Base-by-base conservation (phyloP, 805 yeast species). In the Candida ulmi region DNA sequence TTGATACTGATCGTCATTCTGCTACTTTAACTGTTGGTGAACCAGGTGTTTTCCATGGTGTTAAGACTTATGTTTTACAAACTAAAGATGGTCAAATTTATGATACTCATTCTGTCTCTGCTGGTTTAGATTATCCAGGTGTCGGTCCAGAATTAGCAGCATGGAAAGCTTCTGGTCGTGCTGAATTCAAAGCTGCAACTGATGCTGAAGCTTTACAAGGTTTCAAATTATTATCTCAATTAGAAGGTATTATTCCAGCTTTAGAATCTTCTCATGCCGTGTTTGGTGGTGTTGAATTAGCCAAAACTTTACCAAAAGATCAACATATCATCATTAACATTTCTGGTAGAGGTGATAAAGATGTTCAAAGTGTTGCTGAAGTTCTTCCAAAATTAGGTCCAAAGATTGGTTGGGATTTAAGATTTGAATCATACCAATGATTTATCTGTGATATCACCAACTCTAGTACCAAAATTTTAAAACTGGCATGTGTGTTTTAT, bases 261-360 rank as follows among this genome's bases (percentile, higher is more conserved):
- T 75, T 93, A 60, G 99, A 93, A 68, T 87, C 96, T 1, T 84
- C 98, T 11, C 99, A 93, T 62, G 99, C 99, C 30, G 78, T 93
- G 39, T 85, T 72, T 58, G 97, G 96, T 52, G 99, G 90, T 35
- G 71, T 86, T 44, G 77, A 88, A 65, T 72, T 86, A 36, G 99
- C 99, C 24, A 80, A 87, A 69, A 82, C 80, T 15, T 72, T 93
- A 83, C 59, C 74, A 18, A 74, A 80, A 48, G 96, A 84, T 50
- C 74, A 88, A 66, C 79, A 88, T 58, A 69, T 93, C 42, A 82
- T 93, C 44, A 83, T 93, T 58, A 88, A 88, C 61, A 76, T 93
- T 41, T 88, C 96, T 38, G 99, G 99, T 55, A 86, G 99, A 74
- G 99, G 99, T 68, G 99, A 93, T 63, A 93, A 93, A 70, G 99